phyloP scores from a whole-genome alignment of 202 grass and related monocot genomes.

The Zizania palustris region DNA sequence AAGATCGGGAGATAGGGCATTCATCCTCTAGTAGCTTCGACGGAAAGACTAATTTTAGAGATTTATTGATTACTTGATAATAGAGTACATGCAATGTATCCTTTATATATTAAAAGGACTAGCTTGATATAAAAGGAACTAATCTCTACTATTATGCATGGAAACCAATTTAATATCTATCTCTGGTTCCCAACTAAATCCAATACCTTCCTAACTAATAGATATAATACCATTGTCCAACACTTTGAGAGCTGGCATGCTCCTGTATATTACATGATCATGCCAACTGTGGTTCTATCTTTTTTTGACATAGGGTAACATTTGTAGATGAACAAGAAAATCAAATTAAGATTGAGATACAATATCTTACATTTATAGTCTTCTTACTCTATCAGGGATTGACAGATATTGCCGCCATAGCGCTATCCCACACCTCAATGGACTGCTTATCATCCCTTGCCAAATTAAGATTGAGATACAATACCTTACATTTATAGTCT shows the following conservation, averaged over 20 bases:
- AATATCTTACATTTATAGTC: constrained; percentile 35
- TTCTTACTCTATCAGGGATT: constrained; percentile 25
- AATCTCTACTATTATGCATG: too few species aligned
- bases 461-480: constrained; percentile 9
- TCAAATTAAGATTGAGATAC: constrained; percentile 4
- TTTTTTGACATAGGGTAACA: background rate
- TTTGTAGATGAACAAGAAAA: constrained; percentile 22
- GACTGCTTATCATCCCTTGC: constrained; percentile 49
- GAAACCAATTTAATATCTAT: too few species aligned
- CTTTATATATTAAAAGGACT: too few species aligned
- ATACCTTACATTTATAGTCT: constrained; percentile 36
- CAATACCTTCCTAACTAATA: too few species aligned
- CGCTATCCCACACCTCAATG: constrained; percentile 76
- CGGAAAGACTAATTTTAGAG: too few species aligned
- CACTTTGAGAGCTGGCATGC: constrained; percentile 23
- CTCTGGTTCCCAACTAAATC: too few species aligned
- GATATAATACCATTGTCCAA: constrained; percentile 17
- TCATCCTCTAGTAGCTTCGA: too few species aligned
- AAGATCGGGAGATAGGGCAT: too few species aligned
- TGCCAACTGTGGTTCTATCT: too few species aligned
- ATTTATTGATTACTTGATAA: too few species aligned
- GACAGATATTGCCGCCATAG: background rate
- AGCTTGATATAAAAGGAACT: too few species aligned
- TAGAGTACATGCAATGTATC: too few species aligned
- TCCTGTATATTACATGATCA: background rate